These are phyloP conservation scores for Carex arenaria DNA, from an alignment of 202 grass and related monocot genomes.

Conservation along the genomic window DNA sequence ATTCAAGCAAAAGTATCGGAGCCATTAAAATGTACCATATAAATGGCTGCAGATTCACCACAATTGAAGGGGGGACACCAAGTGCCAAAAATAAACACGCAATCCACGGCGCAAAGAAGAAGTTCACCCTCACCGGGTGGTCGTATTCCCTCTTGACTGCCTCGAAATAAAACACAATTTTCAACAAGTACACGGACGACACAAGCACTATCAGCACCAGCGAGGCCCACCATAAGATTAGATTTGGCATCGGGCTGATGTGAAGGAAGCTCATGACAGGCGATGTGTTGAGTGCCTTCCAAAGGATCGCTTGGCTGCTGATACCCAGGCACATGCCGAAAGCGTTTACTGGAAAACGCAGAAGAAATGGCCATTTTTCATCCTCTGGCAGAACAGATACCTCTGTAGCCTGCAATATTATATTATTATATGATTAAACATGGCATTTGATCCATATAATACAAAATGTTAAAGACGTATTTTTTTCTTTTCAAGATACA, in stretches of 20 bases:
- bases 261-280: constrained; percentile 54
- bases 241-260: constrained; percentile 37
- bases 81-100: constrained; percentile 68
- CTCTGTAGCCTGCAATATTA: constrained; percentile 46
- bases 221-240: constrained; percentile 55
- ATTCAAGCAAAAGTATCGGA: constrained; percentile 74
- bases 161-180: constrained; percentile 79
- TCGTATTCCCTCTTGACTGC: constrained; percentile 80
- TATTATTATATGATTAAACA: neutral
- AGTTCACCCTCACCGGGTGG: constrained; percentile 80
- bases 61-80: constrained; percentile 33
- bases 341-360: constrained; percentile 71
- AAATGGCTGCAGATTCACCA: neutral
- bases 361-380: constrained; percentile 84
- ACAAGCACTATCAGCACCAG: constrained; percentile 42
- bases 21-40: constrained; percentile 63
- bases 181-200: constrained; percentile 61
- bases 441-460: neutral
- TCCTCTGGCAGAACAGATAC: constrained; percentile 71
- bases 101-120: constrained; percentile 92
- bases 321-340: constrained; percentile 88
- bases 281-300: constrained; percentile 61
- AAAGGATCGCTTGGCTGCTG: constrained; percentile 82
- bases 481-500: too few species aligned
- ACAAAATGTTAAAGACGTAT: too few species aligned